Base-by-base conservation (phyloP, 495 filamentous ascomycete genomes). In the Penicillium herquei region DNA sequence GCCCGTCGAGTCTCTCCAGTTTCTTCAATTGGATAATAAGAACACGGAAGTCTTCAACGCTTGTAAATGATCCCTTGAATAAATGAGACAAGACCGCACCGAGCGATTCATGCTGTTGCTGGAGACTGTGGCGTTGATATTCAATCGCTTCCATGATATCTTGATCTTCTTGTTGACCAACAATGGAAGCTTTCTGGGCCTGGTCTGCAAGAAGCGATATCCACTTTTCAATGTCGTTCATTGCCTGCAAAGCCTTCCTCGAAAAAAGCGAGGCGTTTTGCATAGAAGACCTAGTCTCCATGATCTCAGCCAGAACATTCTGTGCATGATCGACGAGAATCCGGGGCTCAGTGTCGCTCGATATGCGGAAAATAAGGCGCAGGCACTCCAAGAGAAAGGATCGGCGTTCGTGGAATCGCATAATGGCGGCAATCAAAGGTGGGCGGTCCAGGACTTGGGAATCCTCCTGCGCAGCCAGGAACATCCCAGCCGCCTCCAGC, bases 71-170 rank as follows among this genome's bases (percentile, higher is more conserved):
- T 43, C 82, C 85, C 63, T 93, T 91, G 51, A 94, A 81, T 9
- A 96, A 78, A 61, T 88, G 83, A 55, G 82, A 86, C 17, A 93
- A 65, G 44, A 93, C 87, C 8, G 87, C 81, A 1, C 85, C 84
- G n/a, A 99, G 80, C 7, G 85, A 82, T 67, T 97, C 93, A 66
- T 98, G 95, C 69, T 98, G 92, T 63, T 88, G 82, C 13, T 82
- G 80, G 31, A 98, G 77, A 59, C 87, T 91, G 18, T 72, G 64
- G 34, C 87, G 82, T 62, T 95, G 86, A 60, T 87, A 83, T 52
- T 88, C 84, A 33, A 91, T 78, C 5, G 84, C 84, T 62, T 96
- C 91, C 51, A 80, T 76, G 3, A 84, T 64, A 49, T 90, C 84
- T 8, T 73, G 70, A 40, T 82, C 70, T 18, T 78, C 77, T 13